Conservation (phyloP, 306 rosid species). For the Vigna unguiculata region DNA sequence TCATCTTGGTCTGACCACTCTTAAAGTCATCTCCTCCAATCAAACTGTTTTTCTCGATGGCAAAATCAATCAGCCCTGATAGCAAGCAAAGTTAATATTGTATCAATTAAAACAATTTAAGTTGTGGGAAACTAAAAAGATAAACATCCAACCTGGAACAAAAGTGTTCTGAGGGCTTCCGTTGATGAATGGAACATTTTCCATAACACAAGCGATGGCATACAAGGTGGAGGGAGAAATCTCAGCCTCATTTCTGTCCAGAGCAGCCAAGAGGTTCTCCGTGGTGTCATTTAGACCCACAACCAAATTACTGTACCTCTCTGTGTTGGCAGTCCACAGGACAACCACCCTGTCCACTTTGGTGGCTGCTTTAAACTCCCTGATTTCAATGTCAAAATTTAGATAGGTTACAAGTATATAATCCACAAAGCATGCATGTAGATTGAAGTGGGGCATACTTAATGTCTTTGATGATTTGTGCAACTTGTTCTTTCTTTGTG, state of each 20-base stretch:
- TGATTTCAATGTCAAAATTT: constrained; percentile 40
- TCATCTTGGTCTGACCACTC: constrained; percentile 99
- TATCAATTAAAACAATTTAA: neutral
- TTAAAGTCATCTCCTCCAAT: constrained; percentile 99
- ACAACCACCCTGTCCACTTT: constrained; percentile 93
- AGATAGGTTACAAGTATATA: neutral
- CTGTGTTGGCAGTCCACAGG: constrained; percentile 99
- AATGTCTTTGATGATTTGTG: constrained; percentile 81
- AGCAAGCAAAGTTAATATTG: constrained; percentile 20
- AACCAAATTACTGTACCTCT: constrained; percentile 85
- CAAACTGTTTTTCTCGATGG: constrained; percentile 77
- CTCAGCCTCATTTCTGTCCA: constrained; percentile 90
- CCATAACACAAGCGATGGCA: constrained; percentile 87
- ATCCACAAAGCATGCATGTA: neutral
- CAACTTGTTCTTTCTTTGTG: constrained; percentile 83
- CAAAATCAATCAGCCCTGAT: constrained; percentile 87
- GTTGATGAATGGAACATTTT: constrained; percentile 88
- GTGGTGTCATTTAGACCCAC: constrained; percentile 88
- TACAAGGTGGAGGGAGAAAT: constrained; percentile 95
- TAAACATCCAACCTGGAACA: constrained; percentile 72
- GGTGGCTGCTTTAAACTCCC: constrained; percentile 87
- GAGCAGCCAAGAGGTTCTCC: constrained; percentile 77
- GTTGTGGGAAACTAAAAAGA: neutral
- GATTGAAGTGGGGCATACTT: constrained; percentile 51
- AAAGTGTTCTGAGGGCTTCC: constrained; percentile 99